phyloP scores from a whole-genome alignment of 768 basidiomycete genomes.

The Gelatoporia subvermispora region DNA sequence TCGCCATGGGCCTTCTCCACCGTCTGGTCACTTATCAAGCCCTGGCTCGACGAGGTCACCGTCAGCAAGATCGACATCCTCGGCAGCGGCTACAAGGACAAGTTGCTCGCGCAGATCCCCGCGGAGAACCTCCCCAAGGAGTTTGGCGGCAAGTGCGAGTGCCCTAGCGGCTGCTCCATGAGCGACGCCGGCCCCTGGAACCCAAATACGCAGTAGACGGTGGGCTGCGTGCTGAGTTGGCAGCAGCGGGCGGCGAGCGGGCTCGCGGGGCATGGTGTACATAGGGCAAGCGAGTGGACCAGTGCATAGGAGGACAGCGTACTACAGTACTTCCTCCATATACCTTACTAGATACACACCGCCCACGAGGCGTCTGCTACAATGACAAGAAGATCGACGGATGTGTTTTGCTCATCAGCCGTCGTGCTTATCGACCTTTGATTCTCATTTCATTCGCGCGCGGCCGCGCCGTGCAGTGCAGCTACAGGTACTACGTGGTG shows the following conservation, averaged over 20 bases:
- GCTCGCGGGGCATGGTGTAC: not conserved
- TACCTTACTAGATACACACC: slow-evolving; percentile 9
- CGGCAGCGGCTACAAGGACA: slow-evolving; percentile 67
- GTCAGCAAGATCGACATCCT: slow-evolving; percentile 92
- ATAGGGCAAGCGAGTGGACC: not conserved
- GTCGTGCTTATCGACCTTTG: no score
- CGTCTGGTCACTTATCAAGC: slow-evolving; percentile 86
- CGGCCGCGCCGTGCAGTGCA: no score
- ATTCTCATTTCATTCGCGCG: slow-evolving; percentile 1
- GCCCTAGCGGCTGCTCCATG: slow-evolving; percentile 76
- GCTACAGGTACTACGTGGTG: no score
- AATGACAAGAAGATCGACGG: no score
- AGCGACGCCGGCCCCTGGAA: slow-evolving; percentile 95
- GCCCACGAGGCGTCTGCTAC: not conserved
- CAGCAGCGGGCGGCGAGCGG: not conserved
- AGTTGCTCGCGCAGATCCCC: slow-evolving; percentile 77
- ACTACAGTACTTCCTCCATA: slow-evolving; percentile 11
- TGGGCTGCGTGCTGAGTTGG: not conserved
- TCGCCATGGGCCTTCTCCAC: slow-evolving; percentile 89
- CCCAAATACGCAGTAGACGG: slow-evolving; percentile 2
- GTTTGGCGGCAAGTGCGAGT: slow-evolving; percentile 80
- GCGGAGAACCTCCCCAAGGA: slow-evolving; percentile 79
- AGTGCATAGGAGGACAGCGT: not conserved
- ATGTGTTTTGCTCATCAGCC: no score
- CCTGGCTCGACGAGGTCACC: slow-evolving; percentile 93